Percentiles rank a stretch among this genome's conserved stretches.
Conservation (phyloP, 1,284 basidiomycete species). For the Ceratobasidium sp. region DNA sequence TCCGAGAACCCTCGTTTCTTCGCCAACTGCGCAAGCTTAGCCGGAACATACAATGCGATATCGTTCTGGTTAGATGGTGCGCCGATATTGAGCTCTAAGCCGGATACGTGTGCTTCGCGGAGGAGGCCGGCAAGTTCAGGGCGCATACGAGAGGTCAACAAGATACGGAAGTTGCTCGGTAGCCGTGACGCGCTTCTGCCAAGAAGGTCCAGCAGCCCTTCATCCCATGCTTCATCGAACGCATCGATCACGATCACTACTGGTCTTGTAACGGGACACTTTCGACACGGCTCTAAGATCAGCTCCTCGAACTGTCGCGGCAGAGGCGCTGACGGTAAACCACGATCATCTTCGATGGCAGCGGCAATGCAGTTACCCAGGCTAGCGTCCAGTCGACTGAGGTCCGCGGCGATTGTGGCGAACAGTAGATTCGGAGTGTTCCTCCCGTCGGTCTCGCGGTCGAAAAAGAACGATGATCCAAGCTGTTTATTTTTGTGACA, state of each 20-base stretch:
- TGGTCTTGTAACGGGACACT: too few species aligned
- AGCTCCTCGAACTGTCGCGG: too few species aligned
- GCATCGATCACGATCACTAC: too few species aligned
- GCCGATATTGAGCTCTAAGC: background rate
- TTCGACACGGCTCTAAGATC: too few species aligned
- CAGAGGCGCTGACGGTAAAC: background rate
- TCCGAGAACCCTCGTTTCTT: background rate
- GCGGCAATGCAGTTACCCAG: background rate
- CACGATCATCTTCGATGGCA: background rate
- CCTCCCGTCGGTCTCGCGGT: constrained; percentile 10
- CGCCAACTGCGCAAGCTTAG: background rate
- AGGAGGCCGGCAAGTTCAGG: background rate
- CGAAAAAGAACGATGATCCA: constrained; percentile 47
- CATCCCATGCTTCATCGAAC: too few species aligned
- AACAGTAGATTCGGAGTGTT: constrained; percentile 5
- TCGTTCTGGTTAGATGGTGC: background rate
- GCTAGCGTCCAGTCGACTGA: background rate
- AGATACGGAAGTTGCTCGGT: too few species aligned
- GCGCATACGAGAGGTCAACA: too few species aligned
- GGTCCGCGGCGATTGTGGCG: constrained; percentile 19
- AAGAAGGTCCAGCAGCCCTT: too few species aligned
- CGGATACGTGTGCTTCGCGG: background rate
- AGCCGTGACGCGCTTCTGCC: too few species aligned
- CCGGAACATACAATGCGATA: background rate
- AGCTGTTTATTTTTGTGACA: background rate